Evolutionary conservation across 768 basidiomycete genomes (phyloP), one percentile per base, ranked within the genome.

Genomic region (Pleurotus citrinopileatus): DNA sequence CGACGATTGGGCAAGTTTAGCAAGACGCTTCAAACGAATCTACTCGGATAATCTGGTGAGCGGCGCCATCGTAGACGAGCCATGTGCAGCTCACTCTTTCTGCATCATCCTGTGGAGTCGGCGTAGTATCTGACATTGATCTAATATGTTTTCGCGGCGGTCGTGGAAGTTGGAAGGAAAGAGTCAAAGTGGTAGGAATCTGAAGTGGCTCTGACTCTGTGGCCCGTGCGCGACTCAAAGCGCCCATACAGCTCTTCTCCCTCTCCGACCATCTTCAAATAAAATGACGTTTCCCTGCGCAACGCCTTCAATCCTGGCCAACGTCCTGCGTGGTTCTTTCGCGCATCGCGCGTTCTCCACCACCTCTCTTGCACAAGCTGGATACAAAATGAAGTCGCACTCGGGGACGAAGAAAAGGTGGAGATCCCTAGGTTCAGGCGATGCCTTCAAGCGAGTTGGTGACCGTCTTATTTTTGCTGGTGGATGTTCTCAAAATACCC

Each of bases 11-110:
- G 48, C 20, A 15, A 98, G 78, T 67, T 90, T 92, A 27, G 91
- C 94, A 50, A 98, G 78, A 53, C 95, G 84, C 71, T 96, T 96
- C 67, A 92, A 73, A 59, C 94, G 91, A 65, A 97, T 96, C 94
- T 96, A 61, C 12, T 48, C 27, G 56, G 23, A 25, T 15, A 23
- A 56, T n/a, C 43, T 62, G 40, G 48, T 38, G 17, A 54, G 3
- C 56, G 9, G 36, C 8, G 32, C 19, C 36, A 45, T 36, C 22
- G 25, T 40, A 20, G 36, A 15, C 36, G 25, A 29, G 23, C 19
- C 48, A 28, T 27, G 28, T 17, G 7, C 15, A 20, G 66, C 76
- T 53, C 77, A 91, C 90, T 51, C 86, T 81, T 63, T 92, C 92
- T 9, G 91, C 93, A 69, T 92, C 91, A 57, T 86, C 83, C 57